A percentile compares a stretch with the other conserved stretches of the same genome.
Evolutionary conservation across 2,329 filamentous ascomycete genomes (phyloP).

Genomic region (Claviceps cyperi): DNA sequence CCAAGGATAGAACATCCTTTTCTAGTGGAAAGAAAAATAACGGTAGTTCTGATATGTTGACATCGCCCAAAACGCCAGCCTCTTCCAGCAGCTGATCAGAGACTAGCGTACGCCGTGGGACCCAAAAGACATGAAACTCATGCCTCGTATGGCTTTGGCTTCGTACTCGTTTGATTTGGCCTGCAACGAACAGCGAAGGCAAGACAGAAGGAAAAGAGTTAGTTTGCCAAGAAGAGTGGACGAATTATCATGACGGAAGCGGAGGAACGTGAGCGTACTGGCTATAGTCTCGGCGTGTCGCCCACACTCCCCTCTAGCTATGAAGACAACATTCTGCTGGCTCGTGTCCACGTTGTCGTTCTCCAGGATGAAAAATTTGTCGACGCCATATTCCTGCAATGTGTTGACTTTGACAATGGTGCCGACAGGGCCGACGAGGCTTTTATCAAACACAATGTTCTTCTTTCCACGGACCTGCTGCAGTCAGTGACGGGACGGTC

Average conservation of each 20-base stretch:
- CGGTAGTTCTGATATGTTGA: constrained; percentile 75
- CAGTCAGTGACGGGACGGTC: constrained; percentile 9
- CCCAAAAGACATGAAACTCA: constrained; percentile 95
- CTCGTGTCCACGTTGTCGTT: constrained; percentile 90
- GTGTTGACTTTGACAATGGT: constrained; percentile 91
- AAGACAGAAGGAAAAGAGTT: background rate
- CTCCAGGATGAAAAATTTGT: constrained; percentile 93
- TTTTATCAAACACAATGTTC: constrained; percentile 86
- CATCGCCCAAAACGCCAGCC: constrained; percentile 81
- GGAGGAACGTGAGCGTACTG: constrained; percentile 42
- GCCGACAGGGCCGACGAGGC: constrained; percentile 76
- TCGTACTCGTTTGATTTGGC: constrained; percentile 80
- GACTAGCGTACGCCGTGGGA: constrained; percentile 79
- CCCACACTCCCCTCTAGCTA: constrained; percentile 79
- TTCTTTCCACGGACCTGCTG: constrained; percentile 91
- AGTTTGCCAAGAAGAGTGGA: background rate
- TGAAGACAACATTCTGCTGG: constrained; percentile 89
- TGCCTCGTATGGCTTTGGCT: constrained; percentile 80
- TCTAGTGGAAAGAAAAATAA: constrained; percentile 86
- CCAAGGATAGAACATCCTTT: constrained; percentile 78
- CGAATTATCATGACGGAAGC: background rate
- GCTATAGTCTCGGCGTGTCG: constrained; percentile 75
- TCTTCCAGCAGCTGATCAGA: constrained; percentile 88
- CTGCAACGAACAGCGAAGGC: constrained; percentile 29
- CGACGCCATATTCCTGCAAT: constrained; percentile 91